Evolutionary conservation across 2,329 filamentous ascomycete genomes (phyloP).

Genomic region (Ophiostoma sp.): DNA sequence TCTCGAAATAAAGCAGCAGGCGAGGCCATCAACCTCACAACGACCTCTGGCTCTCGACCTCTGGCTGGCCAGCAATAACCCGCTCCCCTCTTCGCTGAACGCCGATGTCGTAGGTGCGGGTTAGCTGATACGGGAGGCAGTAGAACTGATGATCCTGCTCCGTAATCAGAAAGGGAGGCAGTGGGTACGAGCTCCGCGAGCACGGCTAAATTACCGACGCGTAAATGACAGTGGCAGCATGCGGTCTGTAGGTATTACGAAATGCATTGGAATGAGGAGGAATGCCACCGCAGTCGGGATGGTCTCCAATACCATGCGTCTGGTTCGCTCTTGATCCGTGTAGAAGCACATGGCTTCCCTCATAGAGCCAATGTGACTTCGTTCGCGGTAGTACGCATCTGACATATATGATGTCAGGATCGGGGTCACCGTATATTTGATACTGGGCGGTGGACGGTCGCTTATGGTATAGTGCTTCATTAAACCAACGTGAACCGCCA

Average conservation of each 20-base stretch:
- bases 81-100: slow-evolving; percentile 5
- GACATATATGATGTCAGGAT: background rate
- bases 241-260: background rate
- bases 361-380: background rate
- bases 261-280: slow-evolving; percentile 5
- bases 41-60: background rate
- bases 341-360: background rate
- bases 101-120: background rate
- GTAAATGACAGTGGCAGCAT: slow-evolving; percentile 1
- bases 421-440: too few species aligned
- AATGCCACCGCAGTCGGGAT: slow-evolving; percentile 4
- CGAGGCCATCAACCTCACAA: background rate
- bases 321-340: background rate
- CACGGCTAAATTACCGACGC: slow-evolving; percentile 7
- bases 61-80: background rate
- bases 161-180: background rate
- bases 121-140: background rate
- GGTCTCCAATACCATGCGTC: slow-evolving; percentile 4
- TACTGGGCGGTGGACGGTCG: too few species aligned
- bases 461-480: too few species aligned
- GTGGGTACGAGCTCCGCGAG: background rate
- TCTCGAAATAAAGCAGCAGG: too few species aligned
- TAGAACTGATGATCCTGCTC: slow-evolving; percentile 11
- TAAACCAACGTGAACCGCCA: background rate
- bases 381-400: background rate